Evolutionary conservation across 495 filamentous ascomycete genomes (phyloP).

Genomic region (Lasiosphaeria miniovina): DNA sequence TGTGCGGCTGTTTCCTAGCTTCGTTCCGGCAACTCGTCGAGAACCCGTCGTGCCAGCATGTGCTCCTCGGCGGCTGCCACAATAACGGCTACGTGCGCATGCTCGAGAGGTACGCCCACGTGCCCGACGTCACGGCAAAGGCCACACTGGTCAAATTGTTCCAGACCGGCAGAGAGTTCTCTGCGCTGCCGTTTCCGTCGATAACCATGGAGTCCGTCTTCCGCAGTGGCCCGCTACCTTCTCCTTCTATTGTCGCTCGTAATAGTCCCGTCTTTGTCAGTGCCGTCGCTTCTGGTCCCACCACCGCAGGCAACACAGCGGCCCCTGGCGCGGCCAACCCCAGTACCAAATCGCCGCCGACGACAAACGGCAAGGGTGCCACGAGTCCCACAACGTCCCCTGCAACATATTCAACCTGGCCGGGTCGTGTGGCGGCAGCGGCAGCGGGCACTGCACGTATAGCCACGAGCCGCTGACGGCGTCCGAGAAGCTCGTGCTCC

Average conservation of each 20-base stretch:
- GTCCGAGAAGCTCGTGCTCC: constrained; percentile 39
- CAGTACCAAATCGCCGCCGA: background rate
- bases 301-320: background rate
- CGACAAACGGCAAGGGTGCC: background rate
- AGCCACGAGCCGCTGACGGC: constrained; percentile 32
- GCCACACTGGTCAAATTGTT: constrained; percentile 53
- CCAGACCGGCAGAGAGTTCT: constrained; percentile 40
- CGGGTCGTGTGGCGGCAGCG: constrained; percentile 39
- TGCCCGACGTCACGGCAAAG: constrained; percentile 27
- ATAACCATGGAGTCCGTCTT: constrained; percentile 23
- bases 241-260: too few species aligned
- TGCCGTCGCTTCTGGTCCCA: too few species aligned
- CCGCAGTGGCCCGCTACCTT: constrained; percentile 1
- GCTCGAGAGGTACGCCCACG: constrained; percentile 47
- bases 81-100: constrained; percentile 56
- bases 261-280: too few species aligned
- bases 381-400: background rate
- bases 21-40: constrained; percentile 52
- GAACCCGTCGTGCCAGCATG: constrained; percentile 56
- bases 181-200: constrained; percentile 40
- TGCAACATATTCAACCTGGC: constrained; percentile 42
- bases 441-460: constrained; percentile 34
- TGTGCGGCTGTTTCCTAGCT: background rate
- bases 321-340: background rate
- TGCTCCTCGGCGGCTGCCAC: constrained; percentile 59